Evolutionary conservation across 768 basidiomycete species (phyloP).

Genomic region (Glaciozyma martinii): DNA sequence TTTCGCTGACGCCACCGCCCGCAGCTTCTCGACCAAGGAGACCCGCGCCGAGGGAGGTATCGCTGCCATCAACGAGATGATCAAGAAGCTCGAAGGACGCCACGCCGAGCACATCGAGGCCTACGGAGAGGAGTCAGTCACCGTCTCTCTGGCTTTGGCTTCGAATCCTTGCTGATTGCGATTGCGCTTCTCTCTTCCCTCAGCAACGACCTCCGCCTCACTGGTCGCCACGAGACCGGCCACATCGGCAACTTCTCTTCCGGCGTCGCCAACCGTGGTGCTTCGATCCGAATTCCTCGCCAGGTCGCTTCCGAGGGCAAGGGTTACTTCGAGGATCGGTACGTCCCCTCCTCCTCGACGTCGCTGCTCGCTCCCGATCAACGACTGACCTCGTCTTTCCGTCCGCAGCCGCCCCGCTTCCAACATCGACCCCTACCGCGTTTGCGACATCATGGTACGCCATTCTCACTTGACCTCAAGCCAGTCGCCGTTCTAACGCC

Average conservation of each 20-base stretch:
- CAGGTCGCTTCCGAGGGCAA: conserved; percentile 78
- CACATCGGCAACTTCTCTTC: conserved; percentile 75
- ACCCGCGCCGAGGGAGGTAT: conserved; percentile 92
- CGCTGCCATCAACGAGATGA: conserved; percentile 81
- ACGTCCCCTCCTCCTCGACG: neutral
- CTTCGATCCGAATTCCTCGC: conserved; percentile 55
- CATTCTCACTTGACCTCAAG: neutral
- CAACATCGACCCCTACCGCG: conserved; percentile 96
- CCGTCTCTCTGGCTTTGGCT: too few species aligned
- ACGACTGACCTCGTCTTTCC: neutral
- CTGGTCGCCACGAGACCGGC: conserved; percentile 94
- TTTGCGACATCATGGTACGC: conserved; percentile 47
- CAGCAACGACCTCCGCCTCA: conserved; percentile 81
- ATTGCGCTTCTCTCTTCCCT: conserved; percentile 49
- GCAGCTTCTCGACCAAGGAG: conserved; percentile 82
- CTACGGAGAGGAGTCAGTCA: conserved; percentile 44
- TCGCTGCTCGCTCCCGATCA: conserved; percentile 1
- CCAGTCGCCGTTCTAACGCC: too few species aligned
- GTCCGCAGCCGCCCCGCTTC: conserved; percentile 68
- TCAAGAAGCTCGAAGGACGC: conserved; percentile 80
- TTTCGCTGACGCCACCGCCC: neutral
- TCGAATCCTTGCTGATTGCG: conserved; percentile 45
- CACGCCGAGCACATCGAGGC: conserved; percentile 95
- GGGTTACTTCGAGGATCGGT: conserved; percentile 82
- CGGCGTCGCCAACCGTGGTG: conserved; percentile 40